Base-by-base conservation (phyloP, 257 asterid genomes). In the Marsdenia floribunda region DNA sequence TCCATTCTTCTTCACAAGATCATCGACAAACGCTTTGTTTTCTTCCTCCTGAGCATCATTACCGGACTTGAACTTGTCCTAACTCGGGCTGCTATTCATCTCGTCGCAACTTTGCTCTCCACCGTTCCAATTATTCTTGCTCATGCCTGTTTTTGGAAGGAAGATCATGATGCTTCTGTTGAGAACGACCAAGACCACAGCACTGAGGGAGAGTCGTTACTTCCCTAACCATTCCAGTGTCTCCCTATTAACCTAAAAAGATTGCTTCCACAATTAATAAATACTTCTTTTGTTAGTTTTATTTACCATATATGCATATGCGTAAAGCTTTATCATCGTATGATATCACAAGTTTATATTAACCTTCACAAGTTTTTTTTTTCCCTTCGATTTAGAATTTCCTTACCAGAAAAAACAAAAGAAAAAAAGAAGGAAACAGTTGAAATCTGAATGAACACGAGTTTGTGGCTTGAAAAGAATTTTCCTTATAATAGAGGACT, bases 51-150 rank as follows among this genome's bases (percentile, higher is more conserved):
- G 52, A 83, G 77, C 49, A 68, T 84, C 9, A 58, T 74, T 0
- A 71, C 85, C 1, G 80, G 50, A 0, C 12, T 83, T 10, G 80
- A 44, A 81, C 50, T 93, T 81, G 77, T 89, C 33, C 15, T 88
- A 1, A 89, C 95, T 11, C 0, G 6, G 0, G 89, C 96, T 4
- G 93, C 68, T 4, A 15, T 86, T 71, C 97, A 90, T 80, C 85
- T 93, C 3, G 71, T 83, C 52, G 76, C 79, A 59, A 85, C 86
- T 61, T 82, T 88, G 14, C 88, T 82, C 68, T 83, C 89, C 0
- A 82, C 91, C 2, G 1, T 72, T 22, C 96, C 97, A 2, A 0
- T 91, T 22, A 78, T 89, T 44, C 5, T 85, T 26, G 69, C 82
- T 68, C 89, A 80, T 80, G 93, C 92, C 3, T 82, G 73, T 68